A percentile compares a stretch with the other conserved stretches of the same genome.
These are phyloP conservation scores for Glomus cerebriforme DNA, from an alignment of 192 early-diverging fungal species.

Conservation along the genomic window DNA sequence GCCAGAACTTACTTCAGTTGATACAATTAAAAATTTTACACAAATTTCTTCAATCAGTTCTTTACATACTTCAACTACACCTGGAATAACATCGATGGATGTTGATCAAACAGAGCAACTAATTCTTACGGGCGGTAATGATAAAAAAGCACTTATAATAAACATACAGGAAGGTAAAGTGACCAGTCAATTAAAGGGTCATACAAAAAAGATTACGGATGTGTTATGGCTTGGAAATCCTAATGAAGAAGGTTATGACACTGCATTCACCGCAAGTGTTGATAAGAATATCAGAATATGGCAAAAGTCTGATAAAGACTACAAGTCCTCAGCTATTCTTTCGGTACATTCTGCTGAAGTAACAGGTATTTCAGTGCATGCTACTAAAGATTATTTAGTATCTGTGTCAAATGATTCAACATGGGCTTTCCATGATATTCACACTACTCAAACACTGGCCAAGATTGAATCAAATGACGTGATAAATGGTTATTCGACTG, in stretches of 20 bases:
- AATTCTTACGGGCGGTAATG: slow-evolving; percentile 77
- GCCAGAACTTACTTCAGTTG: slow-evolving; percentile 64
- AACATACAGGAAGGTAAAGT: slow-evolving; percentile 65
- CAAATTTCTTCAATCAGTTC: slow-evolving; percentile 56
- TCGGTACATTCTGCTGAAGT: slow-evolving; percentile 73
- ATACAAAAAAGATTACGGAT: slow-evolving; percentile 76
- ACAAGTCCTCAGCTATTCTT: slow-evolving; percentile 53
- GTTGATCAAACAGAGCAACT: slow-evolving; percentile 58
- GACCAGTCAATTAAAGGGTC: slow-evolving; percentile 74
- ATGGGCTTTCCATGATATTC: slow-evolving; percentile 82
- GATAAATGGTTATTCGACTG: slow-evolving; percentile 61
- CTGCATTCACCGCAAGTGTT: slow-evolving; percentile 70
- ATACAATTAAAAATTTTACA: slow-evolving; percentile 64
- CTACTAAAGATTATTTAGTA: slow-evolving; percentile 79
- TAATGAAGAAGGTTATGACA: slow-evolving; percentile 49
- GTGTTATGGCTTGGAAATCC: slow-evolving; percentile 67
- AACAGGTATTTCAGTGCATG: slow-evolving; percentile 74
- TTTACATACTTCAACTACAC: slow-evolving; percentile 71
- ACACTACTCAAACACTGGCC: slow-evolving; percentile 56
- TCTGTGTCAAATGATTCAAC: slow-evolving; percentile 71
- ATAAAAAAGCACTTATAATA: slow-evolving; percentile 77
- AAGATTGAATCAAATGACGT: slow-evolving; percentile 48
- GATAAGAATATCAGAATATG: slow-evolving; percentile 86
- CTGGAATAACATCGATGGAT: slow-evolving; percentile 66
- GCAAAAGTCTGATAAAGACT: slow-evolving; percentile 51